These are phyloP conservation scores for Microcos paniculata DNA, from an alignment of 345 rosid genomes.

Conservation along the genomic window DNA sequence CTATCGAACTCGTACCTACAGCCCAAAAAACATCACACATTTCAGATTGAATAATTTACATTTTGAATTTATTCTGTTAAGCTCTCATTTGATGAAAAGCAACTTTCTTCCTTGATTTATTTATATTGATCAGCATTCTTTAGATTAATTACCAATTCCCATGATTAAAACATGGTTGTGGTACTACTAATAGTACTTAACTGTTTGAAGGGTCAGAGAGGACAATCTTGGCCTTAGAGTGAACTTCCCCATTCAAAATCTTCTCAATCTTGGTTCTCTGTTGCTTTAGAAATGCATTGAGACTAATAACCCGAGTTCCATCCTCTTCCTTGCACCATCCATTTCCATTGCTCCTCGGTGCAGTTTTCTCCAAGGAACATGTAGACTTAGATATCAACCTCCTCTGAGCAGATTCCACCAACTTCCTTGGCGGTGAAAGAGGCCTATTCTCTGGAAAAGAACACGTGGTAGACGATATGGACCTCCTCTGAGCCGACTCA, in stretches of 20 bases:
- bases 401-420: slow-evolving; percentile 50
- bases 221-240: slow-evolving; percentile 48
- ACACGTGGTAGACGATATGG: slow-evolving; percentile 39
- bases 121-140: not conserved
- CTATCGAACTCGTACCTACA: slow-evolving; percentile 65
- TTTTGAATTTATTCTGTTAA: not conserved
- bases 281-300: slow-evolving; percentile 51
- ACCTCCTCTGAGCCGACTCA: slow-evolving; percentile 40
- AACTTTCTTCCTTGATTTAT: not conserved
- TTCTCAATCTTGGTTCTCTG: slow-evolving; percentile 44
- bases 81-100: not conserved
- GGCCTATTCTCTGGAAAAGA: slow-evolving; percentile 24
- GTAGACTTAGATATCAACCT: slow-evolving; percentile 48
- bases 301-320: slow-evolving; percentile 18
- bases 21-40: not conserved
- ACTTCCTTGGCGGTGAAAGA: slow-evolving; percentile 54
- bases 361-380: slow-evolving; percentile 41
- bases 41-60: not conserved
- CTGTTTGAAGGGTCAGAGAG: slow-evolving; percentile 67
- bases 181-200: slow-evolving; percentile 31
- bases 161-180: not conserved
- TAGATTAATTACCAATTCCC: not conserved
- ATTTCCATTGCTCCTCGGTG: slow-evolving; percentile 13
- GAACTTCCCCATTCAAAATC: slow-evolving; percentile 35
- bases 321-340: slow-evolving; percentile 33